Conservation (phyloP, 768 basidiomycete genomes). For the Auricularia sp. region DNA sequence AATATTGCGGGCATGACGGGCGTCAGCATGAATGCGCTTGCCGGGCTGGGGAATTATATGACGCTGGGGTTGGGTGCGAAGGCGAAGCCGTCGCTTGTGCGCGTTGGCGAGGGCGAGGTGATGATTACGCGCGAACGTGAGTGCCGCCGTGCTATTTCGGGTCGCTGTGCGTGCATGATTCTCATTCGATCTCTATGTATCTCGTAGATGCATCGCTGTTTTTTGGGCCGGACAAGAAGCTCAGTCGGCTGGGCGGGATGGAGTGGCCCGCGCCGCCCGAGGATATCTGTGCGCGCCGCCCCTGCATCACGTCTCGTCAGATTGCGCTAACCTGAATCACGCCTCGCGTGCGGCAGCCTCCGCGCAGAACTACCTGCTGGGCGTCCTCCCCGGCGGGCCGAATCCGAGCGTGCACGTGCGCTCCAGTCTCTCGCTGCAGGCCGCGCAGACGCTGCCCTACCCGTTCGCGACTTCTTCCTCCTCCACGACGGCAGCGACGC, state of each 20-base stretch:
- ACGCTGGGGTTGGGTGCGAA: slow-evolving; percentile 69
- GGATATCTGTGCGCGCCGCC: slow-evolving; percentile 45
- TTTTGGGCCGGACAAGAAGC: slow-evolving; percentile 49
- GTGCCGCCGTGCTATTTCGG: slow-evolving; percentile 17
- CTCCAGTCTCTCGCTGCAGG: slow-evolving; percentile 55
- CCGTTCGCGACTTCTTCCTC: slow-evolving; percentile 34
- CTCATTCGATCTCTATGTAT: too few species aligned
- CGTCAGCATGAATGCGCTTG: slow-evolving; percentile 51
- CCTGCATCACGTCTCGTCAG: too few species aligned
- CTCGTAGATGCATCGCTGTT: slow-evolving; percentile 35
- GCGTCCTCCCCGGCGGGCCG: slow-evolving; percentile 57
- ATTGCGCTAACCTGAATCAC: too few species aligned
- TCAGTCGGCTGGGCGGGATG: slow-evolving; percentile 39
- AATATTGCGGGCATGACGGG: slow-evolving; percentile 15
- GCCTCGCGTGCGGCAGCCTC: slow-evolving; percentile 35
- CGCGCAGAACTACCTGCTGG: slow-evolving; percentile 68
- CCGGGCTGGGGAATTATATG: slow-evolving; percentile 76
- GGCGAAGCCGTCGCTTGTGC: slow-evolving; percentile 52
- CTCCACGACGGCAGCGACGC: slow-evolving; percentile 25
- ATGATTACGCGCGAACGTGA: slow-evolving; percentile 73
- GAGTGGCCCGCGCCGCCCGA: slow-evolving; percentile 77
- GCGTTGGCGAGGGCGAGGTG: slow-evolving; percentile 49
- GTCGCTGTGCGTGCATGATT: too few species aligned
- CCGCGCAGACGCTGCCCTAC: slow-evolving; percentile 54
- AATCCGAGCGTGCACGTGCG: slow-evolving; percentile 45